phyloP scores from a whole-genome alignment of 306 rosid genomes.

The Acacia crassicarpa region DNA sequence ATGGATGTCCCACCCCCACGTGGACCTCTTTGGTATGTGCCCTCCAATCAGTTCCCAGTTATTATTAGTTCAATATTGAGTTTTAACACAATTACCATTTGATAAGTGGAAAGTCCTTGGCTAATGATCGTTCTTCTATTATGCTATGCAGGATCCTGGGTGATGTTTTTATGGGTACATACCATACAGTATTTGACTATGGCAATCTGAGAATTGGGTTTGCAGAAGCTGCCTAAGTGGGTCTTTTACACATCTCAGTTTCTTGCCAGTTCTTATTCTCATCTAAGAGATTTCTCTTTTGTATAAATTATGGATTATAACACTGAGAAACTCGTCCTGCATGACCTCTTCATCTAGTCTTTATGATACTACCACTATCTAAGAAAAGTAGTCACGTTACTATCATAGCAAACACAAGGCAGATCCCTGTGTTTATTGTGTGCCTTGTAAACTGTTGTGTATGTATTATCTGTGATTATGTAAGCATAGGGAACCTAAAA shows the following conservation, averaged over 20 bases:
- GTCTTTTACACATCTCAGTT: neutral
- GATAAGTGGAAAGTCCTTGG: neutral
- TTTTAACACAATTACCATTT: neutral
- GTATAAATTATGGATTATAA: neutral
- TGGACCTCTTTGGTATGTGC: conserved; percentile 66
- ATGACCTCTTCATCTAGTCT: neutral
- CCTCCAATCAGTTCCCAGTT: neutral
- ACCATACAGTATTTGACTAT: conserved; percentile 65
- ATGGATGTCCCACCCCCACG: conserved; percentile 70
- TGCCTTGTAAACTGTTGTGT: neutral
- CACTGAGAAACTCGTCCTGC: neutral
- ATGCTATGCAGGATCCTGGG: conserved; percentile 59
- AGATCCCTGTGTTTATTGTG: neutral
- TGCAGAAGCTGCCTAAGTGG: conserved; percentile 64
- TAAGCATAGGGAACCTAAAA: neutral
- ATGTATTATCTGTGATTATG: neutral
- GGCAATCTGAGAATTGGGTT: conserved; percentile 65
- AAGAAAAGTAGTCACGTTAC: neutral
- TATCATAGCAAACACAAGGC: neutral
- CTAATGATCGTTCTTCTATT: neutral
- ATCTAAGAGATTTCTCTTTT: neutral
- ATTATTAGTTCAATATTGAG: neutral
- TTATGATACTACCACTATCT: neutral
- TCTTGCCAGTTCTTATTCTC: neutral
- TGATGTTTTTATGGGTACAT: conserved; percentile 78